phyloP scores from a whole-genome alignment of 192 early-diverging fungal genomes.

The Powellomyces hirtus region DNA sequence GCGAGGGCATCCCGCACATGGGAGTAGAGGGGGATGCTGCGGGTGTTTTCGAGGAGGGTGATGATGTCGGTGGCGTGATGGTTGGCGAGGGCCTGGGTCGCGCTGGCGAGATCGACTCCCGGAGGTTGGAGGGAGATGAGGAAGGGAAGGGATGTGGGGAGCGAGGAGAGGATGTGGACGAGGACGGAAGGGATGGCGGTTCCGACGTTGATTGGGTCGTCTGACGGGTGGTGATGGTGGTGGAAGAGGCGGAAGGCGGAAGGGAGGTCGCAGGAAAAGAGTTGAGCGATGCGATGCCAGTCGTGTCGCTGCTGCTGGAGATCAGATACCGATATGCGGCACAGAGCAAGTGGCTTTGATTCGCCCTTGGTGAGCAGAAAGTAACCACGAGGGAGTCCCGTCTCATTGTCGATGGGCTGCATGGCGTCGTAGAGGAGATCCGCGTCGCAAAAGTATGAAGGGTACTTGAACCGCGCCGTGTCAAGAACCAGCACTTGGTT shows the following conservation, averaged over 20 bases:
- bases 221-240: neutral
- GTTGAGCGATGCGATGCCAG: slow-evolving; percentile 11
- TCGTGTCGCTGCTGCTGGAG: neutral
- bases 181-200: slow-evolving; percentile 2
- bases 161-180: neutral
- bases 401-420: slow-evolving; percentile 78
- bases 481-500: slow-evolving; percentile 82
- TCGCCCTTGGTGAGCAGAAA: slow-evolving; percentile 62
- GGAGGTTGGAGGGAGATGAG: slow-evolving; percentile 33
- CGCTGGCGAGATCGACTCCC: slow-evolving; percentile 49
- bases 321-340: neutral
- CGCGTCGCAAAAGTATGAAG: slow-evolving; percentile 77
- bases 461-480: slow-evolving; percentile 88
- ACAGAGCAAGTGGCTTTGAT: slow-evolving; percentile 4
- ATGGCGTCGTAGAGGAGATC: slow-evolving; percentile 77
- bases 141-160: slow-evolving; percentile 15
- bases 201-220: neutral
- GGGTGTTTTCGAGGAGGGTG: slow-evolving; percentile 19
- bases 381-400: slow-evolving; percentile 80
- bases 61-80: slow-evolving; percentile 42
- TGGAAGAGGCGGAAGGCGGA: neutral
- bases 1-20: slow-evolving; percentile 3
- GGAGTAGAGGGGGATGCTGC: neutral
- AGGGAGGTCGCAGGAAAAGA: slow-evolving; percentile 10
- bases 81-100: slow-evolving; percentile 31